phyloP scores from a whole-genome alignment of 1,139 yeast genomes.

The Debaryomyces subglobosus region DNA sequence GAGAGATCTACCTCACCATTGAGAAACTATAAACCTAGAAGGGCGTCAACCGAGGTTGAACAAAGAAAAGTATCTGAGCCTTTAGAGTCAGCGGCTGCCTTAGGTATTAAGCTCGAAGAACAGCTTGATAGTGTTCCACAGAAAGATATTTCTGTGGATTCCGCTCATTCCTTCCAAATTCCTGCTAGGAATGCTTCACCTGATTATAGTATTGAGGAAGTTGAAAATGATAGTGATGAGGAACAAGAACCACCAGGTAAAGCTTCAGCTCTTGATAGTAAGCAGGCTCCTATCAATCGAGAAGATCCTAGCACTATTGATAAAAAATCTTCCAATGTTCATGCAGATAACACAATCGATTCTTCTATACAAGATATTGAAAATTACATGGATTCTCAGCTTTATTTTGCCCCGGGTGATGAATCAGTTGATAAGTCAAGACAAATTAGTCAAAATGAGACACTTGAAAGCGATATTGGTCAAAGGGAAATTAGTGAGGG shows the following conservation, averaged over 20 bases:
- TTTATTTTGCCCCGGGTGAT: constrained; percentile 20
- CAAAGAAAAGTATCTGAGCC: constrained; percentile 27
- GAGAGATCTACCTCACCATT: constrained; percentile 26
- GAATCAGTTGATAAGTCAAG: background rate
- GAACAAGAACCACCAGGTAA: constrained; percentile 5
- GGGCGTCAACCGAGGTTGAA: background rate
- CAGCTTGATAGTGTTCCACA: constrained; percentile 19
- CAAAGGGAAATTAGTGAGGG: constrained; percentile 8
- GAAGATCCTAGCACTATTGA: constrained; percentile 10
- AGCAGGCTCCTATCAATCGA: background rate
- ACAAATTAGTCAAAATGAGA: background rate
- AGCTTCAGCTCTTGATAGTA: background rate
- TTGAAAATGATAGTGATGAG: constrained; percentile 32
- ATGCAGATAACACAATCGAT: constrained; percentile 22
- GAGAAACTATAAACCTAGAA: constrained; percentile 22
- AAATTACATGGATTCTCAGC: constrained; percentile 42
- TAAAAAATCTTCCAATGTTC: constrained; percentile 24
- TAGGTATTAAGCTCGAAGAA: constrained; percentile 28
- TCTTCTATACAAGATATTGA: constrained; percentile 49
- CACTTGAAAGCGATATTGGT: background rate
- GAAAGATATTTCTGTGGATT: constrained; percentile 11
- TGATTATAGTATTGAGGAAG: constrained; percentile 47
- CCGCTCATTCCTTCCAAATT: constrained; percentile 5
- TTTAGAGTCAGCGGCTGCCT: constrained; percentile 31
- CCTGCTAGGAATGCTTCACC: constrained; percentile 16